Evolutionary conservation across 177 flowering plant genomes (phyloP).

Genomic region (Vitis hybrid): DNA sequence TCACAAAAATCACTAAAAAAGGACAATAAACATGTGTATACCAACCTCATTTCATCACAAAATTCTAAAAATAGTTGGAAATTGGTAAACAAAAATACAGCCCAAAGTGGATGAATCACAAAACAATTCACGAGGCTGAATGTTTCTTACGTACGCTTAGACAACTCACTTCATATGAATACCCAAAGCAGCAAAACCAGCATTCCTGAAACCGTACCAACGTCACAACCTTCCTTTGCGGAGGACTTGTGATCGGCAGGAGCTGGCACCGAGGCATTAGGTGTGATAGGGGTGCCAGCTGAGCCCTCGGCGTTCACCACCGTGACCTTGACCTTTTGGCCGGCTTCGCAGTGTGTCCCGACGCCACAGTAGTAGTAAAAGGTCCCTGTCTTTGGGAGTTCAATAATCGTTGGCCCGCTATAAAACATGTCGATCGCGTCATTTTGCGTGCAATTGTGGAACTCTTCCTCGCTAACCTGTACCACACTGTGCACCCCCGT

Average conservation of each 20-base stretch:
- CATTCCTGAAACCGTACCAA: conserved; percentile 8
- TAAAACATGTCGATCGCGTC: conserved; percentile 13
- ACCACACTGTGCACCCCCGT: conserved; percentile 38
- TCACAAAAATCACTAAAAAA: no score
- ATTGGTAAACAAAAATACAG: no score
- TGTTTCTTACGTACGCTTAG: background rate
- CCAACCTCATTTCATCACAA: no score
- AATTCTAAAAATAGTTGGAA: no score
- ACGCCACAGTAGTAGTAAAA: conserved; percentile 36
- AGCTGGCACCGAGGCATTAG: conserved; percentile 7
- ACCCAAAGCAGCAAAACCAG: background rate
- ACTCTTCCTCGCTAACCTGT: conserved; percentile 38
- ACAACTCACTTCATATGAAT: conserved; percentile 5
- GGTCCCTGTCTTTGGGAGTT: conserved; percentile 24
- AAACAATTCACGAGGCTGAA: background rate
- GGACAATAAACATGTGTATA: no score
- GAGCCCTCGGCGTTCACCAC: conserved; percentile 20
- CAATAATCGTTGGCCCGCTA: conserved; percentile 31
- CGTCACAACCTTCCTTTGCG: background rate
- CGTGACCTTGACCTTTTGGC: conserved; percentile 44
- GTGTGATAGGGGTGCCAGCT: conserved; percentile 11
- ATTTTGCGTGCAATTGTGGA: conserved; percentile 28
- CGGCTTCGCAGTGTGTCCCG: conserved; percentile 48
- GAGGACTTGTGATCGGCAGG: conserved; percentile 12
- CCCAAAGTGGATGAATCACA: no score